Conservation (phyloP, 495 filamentous ascomycete genomes). For the Neurospora sp. region DNA sequence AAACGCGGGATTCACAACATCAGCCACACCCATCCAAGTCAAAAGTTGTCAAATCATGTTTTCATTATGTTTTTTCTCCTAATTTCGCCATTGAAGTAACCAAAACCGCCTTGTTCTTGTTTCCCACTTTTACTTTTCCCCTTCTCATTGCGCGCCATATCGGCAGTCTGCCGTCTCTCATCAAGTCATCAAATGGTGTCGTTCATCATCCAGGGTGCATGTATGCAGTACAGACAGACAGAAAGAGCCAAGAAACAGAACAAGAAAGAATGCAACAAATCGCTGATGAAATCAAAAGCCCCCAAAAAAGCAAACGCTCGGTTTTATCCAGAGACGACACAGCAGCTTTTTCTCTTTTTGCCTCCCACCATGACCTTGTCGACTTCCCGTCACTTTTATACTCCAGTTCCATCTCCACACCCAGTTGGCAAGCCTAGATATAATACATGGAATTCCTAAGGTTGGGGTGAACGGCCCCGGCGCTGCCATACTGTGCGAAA, state of each 20-base stretch:
- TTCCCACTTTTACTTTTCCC: background rate
- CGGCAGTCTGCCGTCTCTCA: background rate
- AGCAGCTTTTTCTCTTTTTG: background rate
- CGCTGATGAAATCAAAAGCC: background rate
- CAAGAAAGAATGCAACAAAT: background rate
- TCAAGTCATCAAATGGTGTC: background rate
- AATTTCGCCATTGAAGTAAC: background rate
- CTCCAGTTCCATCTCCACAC: background rate
- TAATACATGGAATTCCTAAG: conserved; percentile 67
- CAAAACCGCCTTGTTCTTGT: background rate
- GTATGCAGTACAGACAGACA: background rate
- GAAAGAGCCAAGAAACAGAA: background rate
- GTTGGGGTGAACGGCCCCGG: conserved; percentile 32
- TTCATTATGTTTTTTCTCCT: background rate
- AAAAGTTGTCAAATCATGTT: background rate
- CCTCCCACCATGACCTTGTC: background rate
- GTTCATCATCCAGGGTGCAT: background rate
- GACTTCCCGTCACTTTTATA: background rate
- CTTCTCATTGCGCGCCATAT: background rate
- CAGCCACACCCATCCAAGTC: background rate
- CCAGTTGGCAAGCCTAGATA: conserved; percentile 34
- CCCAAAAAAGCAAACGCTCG: background rate
- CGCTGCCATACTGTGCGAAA: background rate
- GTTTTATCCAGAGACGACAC: background rate
- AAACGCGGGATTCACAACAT: background rate